These are phyloP conservation scores for Crithidia sp. DNA, from an alignment of 208 protist genomes.

Conservation along the genomic window DNA sequence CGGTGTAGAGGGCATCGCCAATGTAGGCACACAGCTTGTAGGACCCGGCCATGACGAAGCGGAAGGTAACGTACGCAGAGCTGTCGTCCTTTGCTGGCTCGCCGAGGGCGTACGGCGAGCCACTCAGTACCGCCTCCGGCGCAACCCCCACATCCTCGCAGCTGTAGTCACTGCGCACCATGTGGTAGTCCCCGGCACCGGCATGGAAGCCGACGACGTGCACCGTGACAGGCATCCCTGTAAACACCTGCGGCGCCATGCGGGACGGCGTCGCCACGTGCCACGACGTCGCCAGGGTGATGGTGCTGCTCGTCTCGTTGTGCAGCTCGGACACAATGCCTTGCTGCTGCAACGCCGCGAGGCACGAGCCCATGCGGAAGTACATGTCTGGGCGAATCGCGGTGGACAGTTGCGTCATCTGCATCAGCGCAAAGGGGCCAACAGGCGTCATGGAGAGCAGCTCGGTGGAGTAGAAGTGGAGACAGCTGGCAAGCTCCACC, in stretches of 20 bases:
- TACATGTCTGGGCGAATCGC: conserved; percentile 39
- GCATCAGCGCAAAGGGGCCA: conserved; percentile 46
- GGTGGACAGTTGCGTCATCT: conserved; percentile 35
- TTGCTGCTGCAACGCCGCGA: conserved; percentile 18
- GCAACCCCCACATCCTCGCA: conserved; percentile 30
- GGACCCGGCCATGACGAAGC: conserved; percentile 35
- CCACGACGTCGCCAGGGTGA: conserved; percentile 48
- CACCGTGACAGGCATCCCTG: conserved; percentile 18
- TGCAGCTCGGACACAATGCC: conserved; percentile 32
- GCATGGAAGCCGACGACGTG: conserved; percentile 35
- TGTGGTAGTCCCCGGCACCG: conserved; percentile 18
- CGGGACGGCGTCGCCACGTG: conserved; percentile 16
- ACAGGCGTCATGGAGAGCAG: conserved; percentile 35
- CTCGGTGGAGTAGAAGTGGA: conserved; percentile 56
- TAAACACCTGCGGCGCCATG: conserved; percentile 25
- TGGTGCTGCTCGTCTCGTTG: conserved; percentile 44
- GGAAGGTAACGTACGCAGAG: conserved; percentile 36
- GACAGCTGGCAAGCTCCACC: conserved; percentile 45
- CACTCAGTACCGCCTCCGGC: conserved; percentile 19
- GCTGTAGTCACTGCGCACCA: conserved; percentile 26
- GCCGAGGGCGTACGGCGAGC: neutral
- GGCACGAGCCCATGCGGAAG: conserved; percentile 42
- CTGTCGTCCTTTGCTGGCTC: neutral
- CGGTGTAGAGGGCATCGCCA: conserved; percentile 43
- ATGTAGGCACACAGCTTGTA: conserved; percentile 66